A percentile compares a stretch with the other conserved stretches of the same genome.
Evolutionary conservation across 352 stramenopile genomes (phyloP).

Genomic region (Phytophthora aleatoria): DNA sequence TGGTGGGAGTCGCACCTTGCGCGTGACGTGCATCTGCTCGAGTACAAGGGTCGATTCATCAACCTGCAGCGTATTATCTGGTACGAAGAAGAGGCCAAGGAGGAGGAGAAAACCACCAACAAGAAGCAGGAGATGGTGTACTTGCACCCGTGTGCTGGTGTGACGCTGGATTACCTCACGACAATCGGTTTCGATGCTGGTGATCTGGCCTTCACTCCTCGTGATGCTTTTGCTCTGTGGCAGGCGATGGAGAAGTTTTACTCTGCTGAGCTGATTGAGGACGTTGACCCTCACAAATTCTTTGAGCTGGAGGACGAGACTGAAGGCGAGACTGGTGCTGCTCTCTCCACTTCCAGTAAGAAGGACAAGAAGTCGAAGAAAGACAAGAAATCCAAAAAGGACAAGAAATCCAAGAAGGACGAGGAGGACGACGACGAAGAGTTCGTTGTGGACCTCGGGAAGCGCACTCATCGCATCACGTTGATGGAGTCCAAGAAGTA

Average conservation of each 20-base stretch:
- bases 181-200: conserved; percentile 83
- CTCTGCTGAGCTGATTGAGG: conserved; percentile 77
- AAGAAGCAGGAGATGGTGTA: conserved; percentile 75
- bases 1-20: conserved; percentile 95
- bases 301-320: conserved; percentile 79
- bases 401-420: conserved; percentile 63
- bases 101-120: conserved; percentile 25
- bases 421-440: conserved; percentile 70
- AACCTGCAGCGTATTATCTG: conserved; percentile 98
- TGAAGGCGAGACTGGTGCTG: conserved; percentile 13
- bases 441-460: conserved; percentile 72
- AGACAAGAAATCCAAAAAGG: conserved; percentile 72
- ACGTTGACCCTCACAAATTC: conserved; percentile 95
- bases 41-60: conserved; percentile 98
- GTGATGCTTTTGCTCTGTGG: conserved; percentile 97
- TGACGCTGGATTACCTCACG: conserved; percentile 86
- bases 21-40: conserved; percentile 90
- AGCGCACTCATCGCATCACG: conserved; percentile 93
- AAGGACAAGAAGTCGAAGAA: conserved; percentile 57
- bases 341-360: conserved; percentile 43
- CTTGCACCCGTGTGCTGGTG: conserved; percentile 82
- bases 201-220: conserved; percentile 95
- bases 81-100: conserved; percentile 59
- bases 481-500: conserved; percentile 98
- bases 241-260: conserved; percentile 87